A percentile compares a stretch with the other conserved stretches of the same genome.
phyloP scores from a whole-genome alignment of 1,284 basidiomycete species.

The Rhodotorula sp. region DNA sequence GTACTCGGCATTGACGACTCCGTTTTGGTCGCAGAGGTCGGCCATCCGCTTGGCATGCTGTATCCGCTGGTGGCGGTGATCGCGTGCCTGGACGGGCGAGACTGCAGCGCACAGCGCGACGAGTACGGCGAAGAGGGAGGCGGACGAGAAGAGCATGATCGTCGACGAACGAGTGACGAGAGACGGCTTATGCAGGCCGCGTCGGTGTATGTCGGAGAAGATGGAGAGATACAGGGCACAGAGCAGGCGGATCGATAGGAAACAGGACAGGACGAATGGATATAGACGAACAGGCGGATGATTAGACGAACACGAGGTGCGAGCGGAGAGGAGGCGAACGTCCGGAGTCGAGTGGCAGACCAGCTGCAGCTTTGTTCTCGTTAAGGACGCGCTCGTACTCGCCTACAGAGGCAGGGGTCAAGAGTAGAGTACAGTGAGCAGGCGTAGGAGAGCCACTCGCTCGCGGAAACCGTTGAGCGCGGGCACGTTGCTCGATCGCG shows the following conservation, averaged over 20 bases:
- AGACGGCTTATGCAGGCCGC: background rate
- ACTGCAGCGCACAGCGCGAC: background rate
- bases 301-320: background rate
- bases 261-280: background rate
- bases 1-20: slow-evolving; percentile 37
- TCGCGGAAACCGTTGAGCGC: too few relatives aligned
- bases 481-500: too few relatives aligned
- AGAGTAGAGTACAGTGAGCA: too few relatives aligned
- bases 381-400: too few relatives aligned
- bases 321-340: background rate
- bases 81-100: background rate
- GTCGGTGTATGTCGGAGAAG: background rate
- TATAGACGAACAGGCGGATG: background rate
- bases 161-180: background rate
- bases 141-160: background rate
- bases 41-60: slow-evolving; percentile 22
- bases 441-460: too few relatives aligned
- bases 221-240: background rate
- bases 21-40: slow-evolving; percentile 16
- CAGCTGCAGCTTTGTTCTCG: too few relatives aligned
- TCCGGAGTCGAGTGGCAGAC: background rate
- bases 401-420: too few relatives aligned
- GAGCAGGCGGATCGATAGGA: background rate
- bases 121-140: background rate
- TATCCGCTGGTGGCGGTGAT: background rate